phyloP scores from a whole-genome alignment of 169 alveolate species.

The Eimeria maxima region DNA sequence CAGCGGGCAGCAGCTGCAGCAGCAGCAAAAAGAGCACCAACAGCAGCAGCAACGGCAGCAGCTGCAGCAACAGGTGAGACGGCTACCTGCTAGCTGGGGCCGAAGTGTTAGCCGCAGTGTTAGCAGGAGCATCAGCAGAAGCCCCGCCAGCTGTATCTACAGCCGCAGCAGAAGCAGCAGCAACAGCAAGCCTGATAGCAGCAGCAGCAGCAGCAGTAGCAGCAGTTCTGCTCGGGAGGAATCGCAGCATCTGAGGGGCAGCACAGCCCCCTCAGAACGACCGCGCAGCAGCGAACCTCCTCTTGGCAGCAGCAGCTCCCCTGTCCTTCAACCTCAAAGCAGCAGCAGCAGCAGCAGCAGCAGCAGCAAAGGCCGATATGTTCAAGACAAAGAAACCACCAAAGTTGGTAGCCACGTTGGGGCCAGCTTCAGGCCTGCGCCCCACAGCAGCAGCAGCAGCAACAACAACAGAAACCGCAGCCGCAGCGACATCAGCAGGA shows the following conservation, averaged over 20 bases:
- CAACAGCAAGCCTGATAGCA: background rate
- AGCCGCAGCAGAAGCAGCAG: slow-evolving; percentile 25
- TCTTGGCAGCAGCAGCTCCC: background rate
- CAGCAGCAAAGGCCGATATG: slow-evolving; percentile 4
- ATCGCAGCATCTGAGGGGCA: background rate
- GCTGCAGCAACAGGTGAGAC: slow-evolving; percentile 25
- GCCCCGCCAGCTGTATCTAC: slow-evolving; percentile 1
- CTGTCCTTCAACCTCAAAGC: background rate
- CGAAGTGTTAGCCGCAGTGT: slow-evolving; percentile 22
- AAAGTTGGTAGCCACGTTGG: background rate
- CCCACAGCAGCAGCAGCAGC: background rate
- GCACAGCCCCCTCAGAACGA: background rate
- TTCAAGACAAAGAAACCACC: background rate
- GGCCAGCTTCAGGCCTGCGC: background rate
- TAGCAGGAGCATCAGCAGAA: slow-evolving; percentile 25
- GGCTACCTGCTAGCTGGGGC: background rate
- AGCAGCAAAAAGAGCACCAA: background rate
- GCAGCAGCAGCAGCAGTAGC: slow-evolving; percentile 38
- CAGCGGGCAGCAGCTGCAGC: background rate
- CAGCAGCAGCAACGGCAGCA: slow-evolving; percentile 12
- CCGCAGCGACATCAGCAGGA: slow-evolving; percentile 23
- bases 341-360: slow-evolving; percentile 37
- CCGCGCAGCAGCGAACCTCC: background rate
- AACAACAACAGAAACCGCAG: background rate
- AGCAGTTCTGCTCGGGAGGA: background rate